Percentiles rank a stretch among this genome's conserved stretches.
These are phyloP conservation scores for Phalaenopsis hybrid DNA, from an alignment of 116 monocot genomes.

Conservation along the genomic window DNA sequence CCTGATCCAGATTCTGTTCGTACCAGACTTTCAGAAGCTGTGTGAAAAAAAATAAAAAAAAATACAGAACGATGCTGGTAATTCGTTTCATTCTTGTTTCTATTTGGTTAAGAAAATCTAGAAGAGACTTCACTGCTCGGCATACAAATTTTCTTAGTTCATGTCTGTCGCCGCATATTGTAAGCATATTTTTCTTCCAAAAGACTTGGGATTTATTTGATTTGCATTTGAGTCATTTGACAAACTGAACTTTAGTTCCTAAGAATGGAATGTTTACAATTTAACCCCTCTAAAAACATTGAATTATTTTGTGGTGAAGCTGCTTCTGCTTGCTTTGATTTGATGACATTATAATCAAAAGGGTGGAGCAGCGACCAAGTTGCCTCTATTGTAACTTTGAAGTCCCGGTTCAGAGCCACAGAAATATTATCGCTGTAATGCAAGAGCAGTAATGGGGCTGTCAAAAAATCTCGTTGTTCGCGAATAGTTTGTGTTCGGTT, in stretches of 20 bases:
- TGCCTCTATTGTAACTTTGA: not conserved
- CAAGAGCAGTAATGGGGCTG: no score
- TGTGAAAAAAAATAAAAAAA: slow-evolving; percentile 12
- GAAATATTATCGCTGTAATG: no score
- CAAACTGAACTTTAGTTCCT: not conserved
- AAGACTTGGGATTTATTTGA: not conserved
- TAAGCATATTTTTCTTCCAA: not conserved
- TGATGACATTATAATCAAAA: not conserved
- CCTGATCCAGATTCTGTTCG: slow-evolving; percentile 39
- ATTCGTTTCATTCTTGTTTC: not conserved
- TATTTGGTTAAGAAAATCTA: not conserved
- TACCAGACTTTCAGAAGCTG: slow-evolving; percentile 33
- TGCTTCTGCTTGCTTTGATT: not conserved
- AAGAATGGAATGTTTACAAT: not conserved
- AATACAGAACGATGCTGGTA: not conserved
- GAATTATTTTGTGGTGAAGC: not conserved
- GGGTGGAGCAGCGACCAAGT: not conserved
- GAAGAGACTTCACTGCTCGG: not conserved
- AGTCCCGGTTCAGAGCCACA: no score
- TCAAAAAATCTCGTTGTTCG: no score
- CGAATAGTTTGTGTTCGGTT: no score
- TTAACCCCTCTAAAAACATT: not conserved
- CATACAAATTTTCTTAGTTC: not conserved
- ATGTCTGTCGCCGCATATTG: not conserved
- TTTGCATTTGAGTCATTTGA: not conserved